Evolutionary conservation across 1,284 basidiomycete genomes (phyloP).

Genomic region (Pseudozyma thailandica): DNA sequence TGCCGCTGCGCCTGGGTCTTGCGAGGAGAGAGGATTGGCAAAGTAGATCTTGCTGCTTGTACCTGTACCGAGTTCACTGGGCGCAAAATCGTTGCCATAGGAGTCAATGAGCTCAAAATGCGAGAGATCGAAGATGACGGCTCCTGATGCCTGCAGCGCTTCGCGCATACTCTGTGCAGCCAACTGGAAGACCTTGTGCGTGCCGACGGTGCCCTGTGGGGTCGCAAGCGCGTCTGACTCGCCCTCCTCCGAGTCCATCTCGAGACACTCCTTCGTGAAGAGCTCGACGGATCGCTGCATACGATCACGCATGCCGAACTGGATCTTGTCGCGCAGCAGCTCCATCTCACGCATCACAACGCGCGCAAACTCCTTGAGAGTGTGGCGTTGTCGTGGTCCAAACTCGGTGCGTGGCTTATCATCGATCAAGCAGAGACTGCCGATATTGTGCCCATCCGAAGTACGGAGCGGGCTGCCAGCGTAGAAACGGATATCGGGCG

Average conservation of each 20-base stretch:
- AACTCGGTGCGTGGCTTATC: constrained; percentile 85
- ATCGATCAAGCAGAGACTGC: constrained; percentile 86
- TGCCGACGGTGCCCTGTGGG: constrained; percentile 25
- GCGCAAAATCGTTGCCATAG: constrained; percentile 72
- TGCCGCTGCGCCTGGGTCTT: constrained; percentile 17
- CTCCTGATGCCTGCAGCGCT: constrained; percentile 90
- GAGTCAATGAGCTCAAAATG: constrained; percentile 88
- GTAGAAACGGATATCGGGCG: constrained; percentile 84
- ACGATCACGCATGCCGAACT: constrained; percentile 86
- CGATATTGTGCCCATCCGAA: constrained; percentile 88
- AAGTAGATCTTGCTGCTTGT: constrained; percentile 66
- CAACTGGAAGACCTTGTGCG: constrained; percentile 63
- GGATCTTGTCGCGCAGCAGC: constrained; percentile 92
- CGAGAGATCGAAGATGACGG: constrained; percentile 88
- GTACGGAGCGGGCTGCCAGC: constrained; percentile 90
- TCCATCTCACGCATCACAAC: constrained; percentile 97
- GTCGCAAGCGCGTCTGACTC: constrained; percentile 28
- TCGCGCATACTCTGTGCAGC: constrained; percentile 87
- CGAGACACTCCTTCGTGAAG: constrained; percentile 92
- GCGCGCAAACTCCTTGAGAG: constrained; percentile 88
- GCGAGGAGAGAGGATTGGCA: constrained; percentile 46
- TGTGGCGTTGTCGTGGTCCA: constrained; percentile 86
- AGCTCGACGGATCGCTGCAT: constrained; percentile 95
- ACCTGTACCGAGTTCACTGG: constrained; percentile 33
- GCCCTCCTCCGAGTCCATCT: constrained; percentile 76